Evolutionary conservation across 2,329 filamentous ascomycete species (phyloP).

Genomic region (Fusarium illudens): DNA sequence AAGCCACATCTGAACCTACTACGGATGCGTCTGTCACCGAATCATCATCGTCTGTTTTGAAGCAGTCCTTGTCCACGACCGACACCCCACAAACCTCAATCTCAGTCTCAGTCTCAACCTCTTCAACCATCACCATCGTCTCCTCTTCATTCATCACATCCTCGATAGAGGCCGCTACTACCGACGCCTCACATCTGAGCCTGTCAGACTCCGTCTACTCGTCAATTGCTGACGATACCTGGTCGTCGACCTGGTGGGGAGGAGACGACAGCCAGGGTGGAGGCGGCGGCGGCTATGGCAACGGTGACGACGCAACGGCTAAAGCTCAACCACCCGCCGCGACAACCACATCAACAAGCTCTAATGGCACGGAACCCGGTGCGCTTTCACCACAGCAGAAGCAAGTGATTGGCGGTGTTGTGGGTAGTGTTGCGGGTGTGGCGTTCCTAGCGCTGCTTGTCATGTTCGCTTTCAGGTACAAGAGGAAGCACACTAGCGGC

Average conservation of each 20-base stretch:
- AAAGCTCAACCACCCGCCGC: constrained; percentile 33
- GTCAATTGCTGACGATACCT: constrained; percentile 39
- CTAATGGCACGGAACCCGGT: constrained; percentile 32
- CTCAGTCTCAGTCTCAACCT: no score
- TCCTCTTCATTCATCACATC: constrained; percentile 31
- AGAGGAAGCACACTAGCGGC: constrained; percentile 58
- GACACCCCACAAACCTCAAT: constrained; percentile 15
- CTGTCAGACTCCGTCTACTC: constrained; percentile 37
- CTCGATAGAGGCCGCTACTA: constrained; percentile 20
- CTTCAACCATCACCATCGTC: constrained; percentile 32
- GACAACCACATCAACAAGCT: constrained; percentile 24
- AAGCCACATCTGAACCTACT: constrained; percentile 18
- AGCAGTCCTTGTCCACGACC: constrained; percentile 22
- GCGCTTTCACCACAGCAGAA: constrained; percentile 47
- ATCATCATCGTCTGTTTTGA: constrained; percentile 7
- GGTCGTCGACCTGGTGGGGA: constrained; percentile 36
- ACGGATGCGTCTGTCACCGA: constrained; percentile 18
- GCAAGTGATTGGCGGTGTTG: constrained; percentile 63
- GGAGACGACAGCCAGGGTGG: constrained; percentile 23
- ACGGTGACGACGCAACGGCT: constrained; percentile 24
- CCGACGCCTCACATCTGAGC: constrained; percentile 18
- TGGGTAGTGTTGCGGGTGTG: constrained; percentile 66
- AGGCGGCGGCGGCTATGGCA: constrained; percentile 16
- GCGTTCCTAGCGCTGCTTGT: constrained; percentile 64
- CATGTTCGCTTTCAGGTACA: constrained; percentile 63